Evolutionary conservation across 75 land plant species (phyloP).

Genomic region (Ceratopteris richardii): DNA sequence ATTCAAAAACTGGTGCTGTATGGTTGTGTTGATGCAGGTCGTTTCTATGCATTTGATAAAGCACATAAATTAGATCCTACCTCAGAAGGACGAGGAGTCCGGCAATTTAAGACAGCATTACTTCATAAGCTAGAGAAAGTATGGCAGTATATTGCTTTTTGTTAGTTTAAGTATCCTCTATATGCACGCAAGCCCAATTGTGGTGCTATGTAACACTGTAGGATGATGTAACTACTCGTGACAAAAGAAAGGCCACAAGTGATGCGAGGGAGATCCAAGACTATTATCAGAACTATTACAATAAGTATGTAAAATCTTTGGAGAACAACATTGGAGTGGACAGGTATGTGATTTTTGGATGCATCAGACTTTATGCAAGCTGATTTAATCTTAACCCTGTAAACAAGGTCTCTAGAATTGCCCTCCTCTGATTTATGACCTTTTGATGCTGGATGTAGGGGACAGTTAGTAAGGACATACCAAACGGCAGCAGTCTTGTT

Average conservation of each 20-base stretch:
- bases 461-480: constrained; percentile 64
- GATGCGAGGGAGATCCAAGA: constrained; percentile 90
- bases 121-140: constrained; percentile 79
- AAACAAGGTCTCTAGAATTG: no score
- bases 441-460: constrained; percentile 30
- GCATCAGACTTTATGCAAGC: no score
- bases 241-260: constrained; percentile 31
- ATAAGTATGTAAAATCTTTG: constrained; percentile 79
- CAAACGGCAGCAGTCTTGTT: constrained; percentile 76
- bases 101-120: constrained; percentile 84
- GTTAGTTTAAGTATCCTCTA: no score
- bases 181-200: no score
- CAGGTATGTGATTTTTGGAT: not conserved
- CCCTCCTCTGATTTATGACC: no score
- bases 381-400: no score
- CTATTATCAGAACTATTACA: constrained; percentile 82
- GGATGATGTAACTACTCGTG: not conserved
- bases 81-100: constrained; percentile 81
- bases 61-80: constrained; percentile 76
- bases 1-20: no score
- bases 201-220: not conserved
- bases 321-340: constrained; percentile 12
- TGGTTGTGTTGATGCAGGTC: constrained; percentile 67
- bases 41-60: constrained; percentile 91
- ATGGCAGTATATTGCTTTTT: constrained; percentile 31